Evolutionary conservation across 768 basidiomycete genomes (phyloP).

Genomic region (Tricholoma bakamatsutake): DNA sequence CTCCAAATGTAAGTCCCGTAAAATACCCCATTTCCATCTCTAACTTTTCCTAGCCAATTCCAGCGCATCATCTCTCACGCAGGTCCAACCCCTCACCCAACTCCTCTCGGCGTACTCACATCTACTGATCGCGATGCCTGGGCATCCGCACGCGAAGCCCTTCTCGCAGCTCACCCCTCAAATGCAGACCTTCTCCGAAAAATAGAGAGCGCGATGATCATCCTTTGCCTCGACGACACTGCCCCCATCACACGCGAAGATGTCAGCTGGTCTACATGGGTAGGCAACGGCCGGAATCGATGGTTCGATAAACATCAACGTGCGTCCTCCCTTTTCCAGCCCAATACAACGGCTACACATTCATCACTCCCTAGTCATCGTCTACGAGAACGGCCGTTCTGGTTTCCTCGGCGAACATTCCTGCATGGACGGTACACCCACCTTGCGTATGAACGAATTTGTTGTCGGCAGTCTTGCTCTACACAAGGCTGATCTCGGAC

Average conservation of each 20-base stretch:
- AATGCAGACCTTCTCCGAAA: constrained; percentile 68
- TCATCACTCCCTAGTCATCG: constrained; percentile 58
- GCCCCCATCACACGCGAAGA: constrained; percentile 79
- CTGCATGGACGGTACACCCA: constrained; percentile 93
- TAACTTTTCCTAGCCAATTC: constrained; percentile 44
- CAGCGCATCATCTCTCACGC: constrained; percentile 61
- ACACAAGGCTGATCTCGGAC: constrained; percentile 73
- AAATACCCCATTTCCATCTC: background rate
- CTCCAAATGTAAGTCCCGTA: constrained; percentile 56
- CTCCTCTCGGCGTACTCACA: constrained; percentile 77
- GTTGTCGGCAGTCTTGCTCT: constrained; percentile 68
- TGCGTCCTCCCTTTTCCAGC: constrained; percentile 31
- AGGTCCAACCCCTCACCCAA: constrained; percentile 34
- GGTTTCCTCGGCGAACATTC: constrained; percentile 90
- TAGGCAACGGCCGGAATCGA: constrained; percentile 83
- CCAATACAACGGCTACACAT: background rate
- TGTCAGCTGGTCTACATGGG: constrained; percentile 79
- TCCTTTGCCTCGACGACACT: constrained; percentile 82
- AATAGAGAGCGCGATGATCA: constrained; percentile 86
- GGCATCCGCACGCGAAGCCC: constrained; percentile 64
- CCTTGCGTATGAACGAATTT: constrained; percentile 93
- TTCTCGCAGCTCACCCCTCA: constrained; percentile 42
- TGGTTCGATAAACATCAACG: constrained; percentile 98
- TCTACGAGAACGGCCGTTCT: constrained; percentile 91
- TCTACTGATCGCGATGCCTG: constrained; percentile 87